Evolutionary conservation across 192 early-diverging fungal genomes (phyloP).

Genomic region (Rhizoclosmatium globosum): DNA sequence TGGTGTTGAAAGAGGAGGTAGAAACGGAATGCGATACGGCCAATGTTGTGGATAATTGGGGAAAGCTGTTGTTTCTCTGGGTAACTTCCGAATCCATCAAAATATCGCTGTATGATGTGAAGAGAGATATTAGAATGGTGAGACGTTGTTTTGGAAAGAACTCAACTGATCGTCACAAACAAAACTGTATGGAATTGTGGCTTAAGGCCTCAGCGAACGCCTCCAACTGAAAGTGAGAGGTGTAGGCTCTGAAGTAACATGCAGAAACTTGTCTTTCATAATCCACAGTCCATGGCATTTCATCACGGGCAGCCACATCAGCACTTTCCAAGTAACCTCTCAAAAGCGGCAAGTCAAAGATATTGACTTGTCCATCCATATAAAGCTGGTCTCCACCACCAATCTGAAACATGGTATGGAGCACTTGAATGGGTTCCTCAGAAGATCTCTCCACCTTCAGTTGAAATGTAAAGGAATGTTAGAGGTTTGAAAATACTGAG

Average conservation of each 20-base stretch:
- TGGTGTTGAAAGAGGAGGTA: conserved; percentile 89
- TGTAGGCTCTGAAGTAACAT: conserved; percentile 78
- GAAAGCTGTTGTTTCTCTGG: conserved; percentile 76
- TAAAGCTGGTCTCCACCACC: conserved; percentile 55
- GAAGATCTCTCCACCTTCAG: conserved; percentile 22
- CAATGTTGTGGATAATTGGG: conserved; percentile 77
- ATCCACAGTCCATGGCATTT: conserved; percentile 62
- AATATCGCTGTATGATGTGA: conserved; percentile 57
- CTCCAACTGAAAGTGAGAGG: conserved; percentile 63
- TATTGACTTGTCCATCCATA: conserved; percentile 36
- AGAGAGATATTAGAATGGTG: not conserved
- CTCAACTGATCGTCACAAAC: conserved; percentile 89
- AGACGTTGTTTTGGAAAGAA: conserved; percentile 61
- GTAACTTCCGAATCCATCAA: conserved; percentile 90
- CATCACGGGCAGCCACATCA: conserved; percentile 55
- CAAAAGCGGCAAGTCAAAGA: conserved; percentile 37
- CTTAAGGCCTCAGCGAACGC: conserved; percentile 68
- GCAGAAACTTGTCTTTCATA: conserved; percentile 62
- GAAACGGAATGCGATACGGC: conserved; percentile 74
- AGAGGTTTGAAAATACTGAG: not conserved
- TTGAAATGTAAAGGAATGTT: not conserved
- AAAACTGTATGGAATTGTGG: conserved; percentile 78
- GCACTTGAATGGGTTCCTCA: not conserved
- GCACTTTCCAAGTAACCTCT: conserved; percentile 34
- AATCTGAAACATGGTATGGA: conserved; percentile 35